phyloP scores from a whole-genome alignment of 108 stramenopile genomes.

The Cyclostephanos tholiformis region DNA sequence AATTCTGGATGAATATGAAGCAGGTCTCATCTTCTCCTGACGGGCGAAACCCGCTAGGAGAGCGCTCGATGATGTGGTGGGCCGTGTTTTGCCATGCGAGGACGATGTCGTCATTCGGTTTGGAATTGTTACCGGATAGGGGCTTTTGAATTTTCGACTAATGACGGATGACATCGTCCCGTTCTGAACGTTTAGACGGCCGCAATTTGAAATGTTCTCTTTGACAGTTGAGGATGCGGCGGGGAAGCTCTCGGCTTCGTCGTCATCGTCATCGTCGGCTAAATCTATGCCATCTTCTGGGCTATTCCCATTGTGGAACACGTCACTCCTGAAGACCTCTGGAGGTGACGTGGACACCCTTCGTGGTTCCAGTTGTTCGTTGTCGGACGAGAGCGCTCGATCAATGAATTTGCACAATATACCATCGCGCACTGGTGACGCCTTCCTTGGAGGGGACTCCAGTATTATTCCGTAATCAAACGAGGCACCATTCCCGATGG shows the following conservation, averaged over 20 bases:
- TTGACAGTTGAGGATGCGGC: neutral
- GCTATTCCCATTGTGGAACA: conserved; percentile 8
- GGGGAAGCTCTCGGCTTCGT: neutral
- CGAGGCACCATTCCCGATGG: neutral
- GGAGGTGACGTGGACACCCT: conserved; percentile 41
- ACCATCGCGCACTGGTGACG: neutral
- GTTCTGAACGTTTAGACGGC: neutral
- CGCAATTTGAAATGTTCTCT: neutral
- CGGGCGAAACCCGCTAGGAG: conserved; percentile 40
- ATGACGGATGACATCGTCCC: conserved; percentile 18
- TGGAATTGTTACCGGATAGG: conserved; percentile 9
- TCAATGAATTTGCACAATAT: conserved; percentile 12
- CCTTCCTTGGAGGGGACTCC: conserved; percentile 31
- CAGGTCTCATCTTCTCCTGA: conserved; percentile 4
- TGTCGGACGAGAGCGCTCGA: neutral
- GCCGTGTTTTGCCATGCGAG: conserved; percentile 10
- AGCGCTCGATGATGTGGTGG: conserved; percentile 26
- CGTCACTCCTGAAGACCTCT: neutral
- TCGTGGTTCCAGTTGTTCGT: conserved; percentile 15
- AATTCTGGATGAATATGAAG: neutral
- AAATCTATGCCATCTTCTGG: conserved; percentile 35
- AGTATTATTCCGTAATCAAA: conserved; percentile 24
- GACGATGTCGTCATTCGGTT: neutral
- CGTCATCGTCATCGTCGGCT: conserved; percentile 25
- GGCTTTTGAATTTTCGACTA: conserved; percentile 34